phyloP scores from a whole-genome alignment of 495 filamentous ascomycete genomes.

The Daldinia grandis region DNA sequence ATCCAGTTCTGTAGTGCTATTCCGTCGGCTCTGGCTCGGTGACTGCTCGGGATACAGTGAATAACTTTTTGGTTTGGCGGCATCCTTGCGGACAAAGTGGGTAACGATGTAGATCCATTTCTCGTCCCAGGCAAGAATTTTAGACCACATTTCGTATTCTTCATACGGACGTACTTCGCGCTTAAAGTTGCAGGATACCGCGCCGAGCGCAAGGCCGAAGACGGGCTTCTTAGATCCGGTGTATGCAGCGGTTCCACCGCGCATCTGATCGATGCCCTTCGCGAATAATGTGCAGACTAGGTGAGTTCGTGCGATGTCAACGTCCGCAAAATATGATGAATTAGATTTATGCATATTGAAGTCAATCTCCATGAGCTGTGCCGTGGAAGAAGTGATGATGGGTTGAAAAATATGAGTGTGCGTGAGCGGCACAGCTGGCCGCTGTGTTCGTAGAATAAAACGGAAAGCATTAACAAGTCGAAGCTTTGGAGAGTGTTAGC shows the following conservation, averaged over 20 bases:
- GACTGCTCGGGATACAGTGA: conserved; percentile 55
- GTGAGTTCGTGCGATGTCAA: conserved; percentile 73
- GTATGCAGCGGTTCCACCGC: conserved; percentile 47
- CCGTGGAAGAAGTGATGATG: conserved; percentile 45
- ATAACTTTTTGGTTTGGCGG: conserved; percentile 58
- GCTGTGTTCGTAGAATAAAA: conserved; percentile 40
- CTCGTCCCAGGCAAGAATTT: conserved; percentile 75
- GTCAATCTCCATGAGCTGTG: conserved; percentile 49
- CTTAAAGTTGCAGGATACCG: conserved; percentile 71
- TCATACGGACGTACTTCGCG: conserved; percentile 73
- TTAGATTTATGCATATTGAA: conserved; percentile 65
- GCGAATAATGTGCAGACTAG: conserved; percentile 67
- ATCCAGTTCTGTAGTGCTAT: conserved; percentile 37
- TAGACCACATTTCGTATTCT: conserved; percentile 71
- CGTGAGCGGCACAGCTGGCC: conserved; percentile 39
- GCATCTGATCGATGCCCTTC: conserved; percentile 62
- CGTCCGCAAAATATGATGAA: conserved; percentile 77
- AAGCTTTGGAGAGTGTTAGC: conserved; percentile 22
- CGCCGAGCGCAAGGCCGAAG: conserved; percentile 65
- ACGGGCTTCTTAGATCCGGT: conserved; percentile 55
- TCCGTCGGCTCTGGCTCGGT: conserved; percentile 31
- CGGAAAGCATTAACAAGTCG: conserved; percentile 47
- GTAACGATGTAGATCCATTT: conserved; percentile 85
- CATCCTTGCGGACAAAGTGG: conserved; percentile 72
- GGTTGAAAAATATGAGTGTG: conserved; percentile 45